Conservation (phyloP, 257 asterid species). For the Apocynum venetum region DNA sequence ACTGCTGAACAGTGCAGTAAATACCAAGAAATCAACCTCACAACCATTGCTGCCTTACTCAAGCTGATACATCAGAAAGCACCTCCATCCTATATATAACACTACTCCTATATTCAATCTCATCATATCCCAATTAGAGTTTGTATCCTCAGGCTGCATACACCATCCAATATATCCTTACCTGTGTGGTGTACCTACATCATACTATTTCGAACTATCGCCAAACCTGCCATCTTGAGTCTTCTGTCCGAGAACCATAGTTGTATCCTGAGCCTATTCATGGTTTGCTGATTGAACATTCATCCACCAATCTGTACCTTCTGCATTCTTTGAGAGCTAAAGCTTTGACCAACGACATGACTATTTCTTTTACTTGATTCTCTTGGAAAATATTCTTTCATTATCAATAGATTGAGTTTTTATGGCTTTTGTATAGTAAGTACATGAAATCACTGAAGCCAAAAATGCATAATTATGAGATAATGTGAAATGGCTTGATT, state of each 20-base stretch:
- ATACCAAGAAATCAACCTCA: neutral
- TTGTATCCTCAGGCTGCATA: neutral
- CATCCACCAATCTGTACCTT: neutral
- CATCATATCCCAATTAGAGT: neutral
- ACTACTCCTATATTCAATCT: neutral
- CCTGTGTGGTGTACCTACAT: neutral
- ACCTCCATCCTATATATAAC: neutral
- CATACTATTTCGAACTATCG: neutral
- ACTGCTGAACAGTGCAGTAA: neutral
- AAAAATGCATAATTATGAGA: neutral
- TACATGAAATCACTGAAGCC: neutral
- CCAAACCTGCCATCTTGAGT: neutral
- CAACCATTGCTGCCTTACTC: neutral
- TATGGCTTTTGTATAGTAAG: neutral
- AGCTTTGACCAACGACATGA: neutral
- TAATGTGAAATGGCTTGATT: neutral
- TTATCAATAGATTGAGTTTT: neutral
- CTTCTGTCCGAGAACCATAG: neutral
- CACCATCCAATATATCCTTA: neutral
- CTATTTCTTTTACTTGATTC: neutral
- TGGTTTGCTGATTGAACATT: neutral
- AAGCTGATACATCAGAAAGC: neutral
- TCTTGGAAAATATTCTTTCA: neutral
- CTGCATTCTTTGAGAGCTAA: neutral
- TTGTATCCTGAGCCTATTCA: neutral